Base-by-base conservation (phyloP, 139 green algal genomes). In the Mesotaenium endlicherianum region DNA sequence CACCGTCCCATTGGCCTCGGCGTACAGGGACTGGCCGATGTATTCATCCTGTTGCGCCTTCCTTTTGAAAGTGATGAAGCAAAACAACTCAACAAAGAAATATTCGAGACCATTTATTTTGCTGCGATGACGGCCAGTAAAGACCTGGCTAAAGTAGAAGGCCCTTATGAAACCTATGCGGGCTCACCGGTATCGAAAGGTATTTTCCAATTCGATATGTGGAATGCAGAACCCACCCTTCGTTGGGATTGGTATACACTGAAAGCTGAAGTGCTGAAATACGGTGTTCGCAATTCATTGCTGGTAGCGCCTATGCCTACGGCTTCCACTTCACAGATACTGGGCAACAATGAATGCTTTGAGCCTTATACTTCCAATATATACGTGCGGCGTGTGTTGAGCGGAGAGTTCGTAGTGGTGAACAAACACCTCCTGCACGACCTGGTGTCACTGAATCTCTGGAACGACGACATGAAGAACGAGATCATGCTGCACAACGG, bases 311-410 rank as follows among this genome's bases (percentile, higher is more conserved):
- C 96, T 75, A 99, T 99, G 96, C 96, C 95, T 55, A 99, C 96
- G 3, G 96, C 96, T 40, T 95, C 90, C 53, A 99, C 96, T 34
- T 94, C 89, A 30, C 95, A 95, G 88, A 93, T 95, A 60, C 89
- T 95, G 50, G 93, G 92, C 77, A 98, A 98, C 94, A 98, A 98
- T 88, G 95, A 98, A 91, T 98, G 95, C 92, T 98, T 98, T 80
- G 95, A 98, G 92, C 95, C 95, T 38, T 98, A 98, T 90, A 98
- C 95, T 5, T 95, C 90, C 83, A 99, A 99, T 93, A 99, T 99
- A 88, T 99, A 99, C 88, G 94, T 96, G 44, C 92, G 96, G 44
- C 90, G 96, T 36, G 96, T 99, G 88, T 93, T 99, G 34, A 93
- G 43, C 45, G 96, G 96, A 42, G 94, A 95, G 88, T 96, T 94